Evolutionary conservation across 1,139 yeast species (phyloP), one percentile per base, ranked within the genome.

Genomic region (Sugiyamaella paludigena): DNA sequence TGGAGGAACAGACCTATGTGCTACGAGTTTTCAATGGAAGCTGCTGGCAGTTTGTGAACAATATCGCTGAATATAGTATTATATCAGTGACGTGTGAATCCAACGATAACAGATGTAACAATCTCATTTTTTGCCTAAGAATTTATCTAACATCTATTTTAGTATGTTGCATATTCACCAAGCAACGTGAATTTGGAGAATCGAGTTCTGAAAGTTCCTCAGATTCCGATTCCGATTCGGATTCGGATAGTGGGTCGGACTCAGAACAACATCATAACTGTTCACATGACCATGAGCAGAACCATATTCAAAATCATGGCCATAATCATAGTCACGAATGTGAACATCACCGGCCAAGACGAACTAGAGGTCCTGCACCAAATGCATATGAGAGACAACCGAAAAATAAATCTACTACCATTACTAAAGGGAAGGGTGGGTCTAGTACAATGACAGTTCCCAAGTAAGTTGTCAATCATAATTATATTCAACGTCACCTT

Each of bases 131-230:
- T 19, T 19, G 24, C 5, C 32, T 29, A 29, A 19, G 24, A 19
- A 19, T 19, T 19, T 19, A 19, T 3, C 24, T 19, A 19, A 19
- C 24, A 19, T 5, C 24, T 19, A 5, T 3, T 19, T 3, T 16
- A 69, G 73, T 91, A n/a, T 92, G 98, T 65, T 91, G 98, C 59
- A 91, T 92, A 19, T 92, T 84, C 70, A 96, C 88, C 62, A 96
- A 96, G 2, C 84, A 83, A 44, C 74, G 81, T 31, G 84, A 81
- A 58, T 84, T 83, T 60, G 92, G 80, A 33, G 87, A 81, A 52
- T 80, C 76, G 45, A 76, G 77, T 13, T 73, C 70, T 13, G 75
- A 70, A 19, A 69, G 63, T 10, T 66, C 73, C 42, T 68, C 72
- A 40, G 59, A 52, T 15, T 54, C 72, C 51, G 78, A 73, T 46